phyloP scores from a whole-genome alignment of 768 basidiomycete species.

The Tricholoma matsutake region DNA sequence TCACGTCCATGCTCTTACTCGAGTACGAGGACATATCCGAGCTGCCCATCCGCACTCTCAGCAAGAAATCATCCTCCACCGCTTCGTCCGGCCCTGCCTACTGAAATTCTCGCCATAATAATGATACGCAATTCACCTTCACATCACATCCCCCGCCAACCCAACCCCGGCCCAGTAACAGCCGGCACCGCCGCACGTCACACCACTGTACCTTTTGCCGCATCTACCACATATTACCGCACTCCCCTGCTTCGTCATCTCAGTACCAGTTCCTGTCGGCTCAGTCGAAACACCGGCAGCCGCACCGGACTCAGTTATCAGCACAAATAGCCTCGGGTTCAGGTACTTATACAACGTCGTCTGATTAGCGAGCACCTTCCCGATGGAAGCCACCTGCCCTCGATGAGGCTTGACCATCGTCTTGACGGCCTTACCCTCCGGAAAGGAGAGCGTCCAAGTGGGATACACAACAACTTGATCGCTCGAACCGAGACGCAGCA shows the following conservation, averaged over 20 bases:
- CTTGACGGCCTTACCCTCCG: constrained; percentile 54
- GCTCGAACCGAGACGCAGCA: constrained; percentile 37
- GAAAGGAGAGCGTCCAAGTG: constrained; percentile 64
- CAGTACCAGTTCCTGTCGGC: neutral
- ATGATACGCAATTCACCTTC: constrained; percentile 85
- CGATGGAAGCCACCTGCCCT: constrained; percentile 69
- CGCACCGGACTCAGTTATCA: constrained; percentile 48
- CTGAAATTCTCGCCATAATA: constrained; percentile 65
- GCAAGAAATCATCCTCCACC: constrained; percentile 48
- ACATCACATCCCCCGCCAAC: constrained; percentile 52
- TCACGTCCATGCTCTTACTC: constrained; percentile 48
- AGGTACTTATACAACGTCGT: constrained; percentile 93
- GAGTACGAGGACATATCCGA: constrained; percentile 47
- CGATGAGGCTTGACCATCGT: constrained; percentile 44
- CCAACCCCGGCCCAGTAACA: constrained; percentile 18
- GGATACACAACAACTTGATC: constrained; percentile 49
- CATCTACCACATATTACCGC: constrained; percentile 74
- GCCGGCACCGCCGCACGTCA: constrained; percentile 61
- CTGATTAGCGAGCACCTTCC: constrained; percentile 83
- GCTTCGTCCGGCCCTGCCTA: constrained; percentile 51
- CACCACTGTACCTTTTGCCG: constrained; percentile 70
- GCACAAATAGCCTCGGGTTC: constrained; percentile 72
- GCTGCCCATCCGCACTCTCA: constrained; percentile 20
- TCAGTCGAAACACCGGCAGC: constrained; percentile 1
- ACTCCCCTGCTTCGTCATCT: constrained; percentile 26